A percentile compares a stretch with the other conserved stretches of the same genome.
Evolutionary conservation across 371 early-diverging fungal species (phyloP).

Genomic region (Mucor mucedo): DNA sequence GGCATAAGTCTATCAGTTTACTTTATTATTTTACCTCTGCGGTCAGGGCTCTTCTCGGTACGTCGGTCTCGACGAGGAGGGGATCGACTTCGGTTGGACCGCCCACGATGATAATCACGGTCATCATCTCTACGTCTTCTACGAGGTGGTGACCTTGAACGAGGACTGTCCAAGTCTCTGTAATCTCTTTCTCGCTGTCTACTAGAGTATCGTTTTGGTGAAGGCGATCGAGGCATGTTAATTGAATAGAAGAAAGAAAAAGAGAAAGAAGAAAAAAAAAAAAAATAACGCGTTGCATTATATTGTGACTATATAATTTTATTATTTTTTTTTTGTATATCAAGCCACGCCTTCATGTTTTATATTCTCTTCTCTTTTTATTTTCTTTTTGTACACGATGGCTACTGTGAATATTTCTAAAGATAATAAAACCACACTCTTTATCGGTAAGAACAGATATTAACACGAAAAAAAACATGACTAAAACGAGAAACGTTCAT

Average conservation of each 20-base stretch:
- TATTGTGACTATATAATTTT: conserved; percentile 4
- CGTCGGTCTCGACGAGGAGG: conserved; percentile 13
- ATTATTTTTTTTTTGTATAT: too few relatives aligned
- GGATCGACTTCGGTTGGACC: neutral
- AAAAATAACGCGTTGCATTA: neutral
- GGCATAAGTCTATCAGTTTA: too few relatives aligned
- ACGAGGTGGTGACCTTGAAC: conserved; percentile 31
- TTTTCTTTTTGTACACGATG: conserved; percentile 13
- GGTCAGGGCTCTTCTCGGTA: conserved; percentile 16
- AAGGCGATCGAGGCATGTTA: conserved; percentile 47
- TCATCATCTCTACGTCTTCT: conserved; percentile 25
- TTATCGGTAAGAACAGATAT: conserved; percentile 46
- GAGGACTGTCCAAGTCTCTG: conserved; percentile 47
- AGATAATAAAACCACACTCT: conserved; percentile 60
- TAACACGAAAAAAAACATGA: neutral
- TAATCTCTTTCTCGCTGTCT: conserved; percentile 39
- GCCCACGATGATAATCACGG: conserved; percentile 8
- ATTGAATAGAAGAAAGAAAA: neutral
- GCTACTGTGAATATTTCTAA: conserved; percentile 32
- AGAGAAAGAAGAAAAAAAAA: conserved; percentile 4
- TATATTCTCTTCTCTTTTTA: neutral
- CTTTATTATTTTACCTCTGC: conserved; percentile 13
- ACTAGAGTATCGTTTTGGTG: conserved; percentile 36
- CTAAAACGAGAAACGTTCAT: neutral
- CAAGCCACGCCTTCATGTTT: neutral